A percentile compares a stretch with the other conserved stretches of the same genome.
Conservation (phyloP, 495 filamentous ascomycete genomes). For the Pseudevernia furfuracea region DNA sequence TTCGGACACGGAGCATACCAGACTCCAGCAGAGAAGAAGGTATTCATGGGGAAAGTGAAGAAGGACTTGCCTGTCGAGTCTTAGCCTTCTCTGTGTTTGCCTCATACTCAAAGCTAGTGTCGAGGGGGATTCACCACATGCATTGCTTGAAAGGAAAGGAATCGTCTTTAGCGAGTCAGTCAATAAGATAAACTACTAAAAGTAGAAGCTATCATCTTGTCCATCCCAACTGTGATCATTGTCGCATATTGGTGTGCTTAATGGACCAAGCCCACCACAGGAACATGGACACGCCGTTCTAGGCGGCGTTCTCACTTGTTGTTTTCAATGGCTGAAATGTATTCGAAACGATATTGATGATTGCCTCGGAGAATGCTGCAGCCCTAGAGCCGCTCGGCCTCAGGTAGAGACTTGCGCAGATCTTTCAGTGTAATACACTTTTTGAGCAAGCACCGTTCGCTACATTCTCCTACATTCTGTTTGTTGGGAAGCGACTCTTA, state of each 20-base stretch:
- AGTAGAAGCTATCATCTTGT: neutral
- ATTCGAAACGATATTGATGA: too few relatives aligned
- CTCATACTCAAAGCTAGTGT: constrained; percentile 6
- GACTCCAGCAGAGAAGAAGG: constrained; percentile 93
- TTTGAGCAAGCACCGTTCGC: too few relatives aligned
- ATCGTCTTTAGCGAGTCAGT: neutral
- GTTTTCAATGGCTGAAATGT: too few relatives aligned
- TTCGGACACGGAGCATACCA: constrained; percentile 99
- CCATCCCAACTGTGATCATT: neutral
- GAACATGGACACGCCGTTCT: too few relatives aligned
- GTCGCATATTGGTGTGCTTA: neutral
- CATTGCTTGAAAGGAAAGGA: constrained; percentile 6
- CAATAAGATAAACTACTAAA: neutral
- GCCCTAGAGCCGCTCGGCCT: too few relatives aligned
- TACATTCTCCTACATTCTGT: too few relatives aligned
- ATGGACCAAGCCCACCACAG: neutral
- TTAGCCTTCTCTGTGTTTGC: constrained; percentile 39
- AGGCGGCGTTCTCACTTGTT: too few relatives aligned
- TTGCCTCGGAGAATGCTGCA: too few relatives aligned
- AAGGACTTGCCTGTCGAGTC: constrained; percentile 77
- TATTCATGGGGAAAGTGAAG: constrained; percentile 95
- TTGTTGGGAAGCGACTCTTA: too few relatives aligned
- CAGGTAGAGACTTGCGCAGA: too few relatives aligned
- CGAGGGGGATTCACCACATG: constrained; percentile 4
- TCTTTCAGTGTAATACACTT: too few relatives aligned